Evolutionary conservation across 306 rosid genomes (phyloP).

Genomic region (Quercus agrifolia): DNA sequence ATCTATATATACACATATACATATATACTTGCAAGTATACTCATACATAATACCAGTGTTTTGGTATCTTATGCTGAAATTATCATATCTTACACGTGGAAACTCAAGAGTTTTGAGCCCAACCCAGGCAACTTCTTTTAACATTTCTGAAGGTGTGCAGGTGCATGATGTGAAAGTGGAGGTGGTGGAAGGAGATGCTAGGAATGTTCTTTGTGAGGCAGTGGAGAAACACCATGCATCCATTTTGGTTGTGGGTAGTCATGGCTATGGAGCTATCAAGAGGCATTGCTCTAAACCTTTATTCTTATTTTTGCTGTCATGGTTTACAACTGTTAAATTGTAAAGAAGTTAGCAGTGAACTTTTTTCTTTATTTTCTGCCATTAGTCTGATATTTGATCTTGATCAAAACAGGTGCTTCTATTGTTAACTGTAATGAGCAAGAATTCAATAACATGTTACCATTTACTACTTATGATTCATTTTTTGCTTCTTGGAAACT

Average conservation of each 20-base stretch:
- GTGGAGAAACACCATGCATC: conserved; percentile 71
- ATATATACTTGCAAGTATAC: neutral
- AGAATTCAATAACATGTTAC: no score
- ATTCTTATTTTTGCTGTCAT: neutral
- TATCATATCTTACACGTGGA: neutral
- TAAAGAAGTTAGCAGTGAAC: no score
- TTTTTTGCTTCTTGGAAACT: no score
- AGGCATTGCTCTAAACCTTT: conserved; percentile 27
- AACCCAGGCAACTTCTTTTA: neutral
- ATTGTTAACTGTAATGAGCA: neutral
- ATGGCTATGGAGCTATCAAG: conserved; percentile 75
- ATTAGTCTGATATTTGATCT: neutral
- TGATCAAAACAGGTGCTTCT: neutral
- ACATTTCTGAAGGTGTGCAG: conserved; percentile 20
- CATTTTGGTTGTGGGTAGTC: conserved; percentile 66
- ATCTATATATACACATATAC: no score
- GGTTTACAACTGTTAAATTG: neutral
- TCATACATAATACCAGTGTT: neutral
- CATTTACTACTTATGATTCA: no score
- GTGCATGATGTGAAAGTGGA: conserved; percentile 37
- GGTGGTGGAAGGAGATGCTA: conserved; percentile 67
- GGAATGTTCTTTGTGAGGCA: conserved; percentile 71
- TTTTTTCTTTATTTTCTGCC: neutral
- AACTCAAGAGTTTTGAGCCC: neutral
- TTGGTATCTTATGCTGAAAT: neutral